These are phyloP conservation scores for Penicillium robsamsonii DNA, from an alignment of 495 filamentous ascomycete species.

Conservation along the genomic window DNA sequence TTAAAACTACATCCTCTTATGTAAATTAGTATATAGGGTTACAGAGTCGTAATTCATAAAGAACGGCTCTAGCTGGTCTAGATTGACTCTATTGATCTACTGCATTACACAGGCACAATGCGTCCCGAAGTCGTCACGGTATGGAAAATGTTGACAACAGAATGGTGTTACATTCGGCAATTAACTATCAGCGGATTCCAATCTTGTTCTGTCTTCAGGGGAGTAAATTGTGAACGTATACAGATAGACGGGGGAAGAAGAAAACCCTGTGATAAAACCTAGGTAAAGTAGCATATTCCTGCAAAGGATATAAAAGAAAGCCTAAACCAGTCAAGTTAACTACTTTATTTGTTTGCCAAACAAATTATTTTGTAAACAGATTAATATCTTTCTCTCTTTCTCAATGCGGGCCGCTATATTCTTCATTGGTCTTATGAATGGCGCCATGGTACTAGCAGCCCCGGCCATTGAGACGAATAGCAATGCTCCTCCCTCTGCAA, in stretches of 20 bases:
- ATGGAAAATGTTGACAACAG: no score
- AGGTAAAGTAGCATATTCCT: neutral
- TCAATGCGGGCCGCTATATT: neutral
- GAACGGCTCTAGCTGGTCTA: no score
- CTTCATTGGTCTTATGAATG: neutral
- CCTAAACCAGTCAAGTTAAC: neutral
- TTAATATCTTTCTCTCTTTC: neutral
- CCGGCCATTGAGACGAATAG: neutral
- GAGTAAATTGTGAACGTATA: neutral
- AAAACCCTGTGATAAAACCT: neutral
- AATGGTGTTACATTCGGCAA: no score
- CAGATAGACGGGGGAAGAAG: no score
- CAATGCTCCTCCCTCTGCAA: neutral
- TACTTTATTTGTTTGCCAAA: neutral
- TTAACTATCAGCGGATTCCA: neutral
- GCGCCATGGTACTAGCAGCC: neutral
- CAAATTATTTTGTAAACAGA: neutral
- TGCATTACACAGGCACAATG: no score
- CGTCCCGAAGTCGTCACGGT: no score
- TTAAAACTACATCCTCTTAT: no score
- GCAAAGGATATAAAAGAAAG: neutral
- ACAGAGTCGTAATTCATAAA: no score
- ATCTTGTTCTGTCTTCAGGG: neutral
- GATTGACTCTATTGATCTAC: no score
- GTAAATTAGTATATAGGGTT: no score